A percentile compares a stretch with the other conserved stretches of the same genome.
These are phyloP conservation scores for Lasiosphaeria miniovina DNA, from an alignment of 495 filamentous ascomycete genomes.

Conservation along the genomic window DNA sequence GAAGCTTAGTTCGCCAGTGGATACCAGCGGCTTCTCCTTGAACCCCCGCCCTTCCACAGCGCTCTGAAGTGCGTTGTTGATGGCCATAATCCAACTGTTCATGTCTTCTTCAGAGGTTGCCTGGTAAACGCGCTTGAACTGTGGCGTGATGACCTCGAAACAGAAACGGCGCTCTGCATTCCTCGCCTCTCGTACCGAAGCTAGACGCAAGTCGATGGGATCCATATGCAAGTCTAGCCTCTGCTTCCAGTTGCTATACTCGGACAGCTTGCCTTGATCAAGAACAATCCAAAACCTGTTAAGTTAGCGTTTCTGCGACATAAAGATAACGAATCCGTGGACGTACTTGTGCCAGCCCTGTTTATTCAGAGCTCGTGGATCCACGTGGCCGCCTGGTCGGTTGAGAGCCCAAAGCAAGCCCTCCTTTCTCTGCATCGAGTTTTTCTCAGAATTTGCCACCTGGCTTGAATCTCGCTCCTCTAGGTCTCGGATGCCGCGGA, in stretches of 20 bases:
- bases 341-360: conserved; percentile 98
- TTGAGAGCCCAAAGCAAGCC: conserved; percentile 93
- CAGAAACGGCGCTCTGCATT: conserved; percentile 95
- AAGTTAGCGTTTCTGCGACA: conserved; percentile 11
- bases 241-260: conserved; percentile 99
- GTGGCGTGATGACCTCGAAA: conserved; percentile 97
- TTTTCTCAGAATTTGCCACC: conserved; percentile 45
- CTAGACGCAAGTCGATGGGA: conserved; percentile 94
- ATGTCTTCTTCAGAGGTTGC: conserved; percentile 97
- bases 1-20: conserved; percentile 49
- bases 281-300: conserved; percentile 95
- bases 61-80: conserved; percentile 96
- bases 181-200: conserved; percentile 91
- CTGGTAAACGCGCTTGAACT: conserved; percentile 95
- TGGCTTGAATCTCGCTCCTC: conserved; percentile 70
- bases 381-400: conserved; percentile 88
- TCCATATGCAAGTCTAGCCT: conserved; percentile 96
- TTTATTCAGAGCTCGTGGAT: conserved; percentile 92
- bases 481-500: conserved; percentile 84
- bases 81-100: conserved; percentile 92
- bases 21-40: conserved; percentile 45
- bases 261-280: conserved; percentile 91
- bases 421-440: conserved; percentile 66
- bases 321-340: not conserved
- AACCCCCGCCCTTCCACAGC: conserved; percentile 79